phyloP scores from a whole-genome alignment of 2,329 filamentous ascomycete species.

The Pyrenophora tritici-repentis region DNA sequence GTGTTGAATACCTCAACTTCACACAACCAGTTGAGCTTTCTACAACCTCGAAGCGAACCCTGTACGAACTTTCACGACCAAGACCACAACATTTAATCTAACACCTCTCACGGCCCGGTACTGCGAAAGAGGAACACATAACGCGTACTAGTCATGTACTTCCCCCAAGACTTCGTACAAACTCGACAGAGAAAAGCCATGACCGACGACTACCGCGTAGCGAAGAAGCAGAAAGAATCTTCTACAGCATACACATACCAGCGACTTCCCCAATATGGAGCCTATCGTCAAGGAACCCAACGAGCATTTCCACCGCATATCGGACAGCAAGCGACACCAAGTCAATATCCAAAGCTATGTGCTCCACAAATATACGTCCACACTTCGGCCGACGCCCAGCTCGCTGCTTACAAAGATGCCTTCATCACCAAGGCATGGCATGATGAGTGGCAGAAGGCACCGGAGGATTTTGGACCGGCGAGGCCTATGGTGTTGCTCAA shows the following conservation, averaged over 20 bases:
- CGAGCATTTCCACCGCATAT: neutral
- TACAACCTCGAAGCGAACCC: neutral
- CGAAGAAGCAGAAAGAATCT: neutral
- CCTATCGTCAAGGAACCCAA: neutral
- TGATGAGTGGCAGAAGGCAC: constrained; percentile 9
- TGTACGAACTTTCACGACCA: neutral
- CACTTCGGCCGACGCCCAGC: neutral
- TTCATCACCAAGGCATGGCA: constrained; percentile 5
- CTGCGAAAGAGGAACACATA: neutral
- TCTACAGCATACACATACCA: neutral
- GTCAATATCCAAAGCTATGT: neutral
- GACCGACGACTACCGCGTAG: neutral
- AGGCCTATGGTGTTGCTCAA: constrained; percentile 5
- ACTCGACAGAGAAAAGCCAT: neutral
- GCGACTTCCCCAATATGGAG: neutral
- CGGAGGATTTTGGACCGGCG: constrained; percentile 1
- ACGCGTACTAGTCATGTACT: neutral
- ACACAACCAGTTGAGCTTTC: neutral
- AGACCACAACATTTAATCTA: neutral
- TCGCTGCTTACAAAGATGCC: neutral
- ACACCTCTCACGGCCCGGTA: neutral
- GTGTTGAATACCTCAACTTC: neutral
- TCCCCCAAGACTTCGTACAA: neutral
- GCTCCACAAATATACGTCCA: neutral
- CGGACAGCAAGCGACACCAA: neutral